Conservation (phyloP, 495 filamentous ascomycete species). For the Echria macrotheca region DNA sequence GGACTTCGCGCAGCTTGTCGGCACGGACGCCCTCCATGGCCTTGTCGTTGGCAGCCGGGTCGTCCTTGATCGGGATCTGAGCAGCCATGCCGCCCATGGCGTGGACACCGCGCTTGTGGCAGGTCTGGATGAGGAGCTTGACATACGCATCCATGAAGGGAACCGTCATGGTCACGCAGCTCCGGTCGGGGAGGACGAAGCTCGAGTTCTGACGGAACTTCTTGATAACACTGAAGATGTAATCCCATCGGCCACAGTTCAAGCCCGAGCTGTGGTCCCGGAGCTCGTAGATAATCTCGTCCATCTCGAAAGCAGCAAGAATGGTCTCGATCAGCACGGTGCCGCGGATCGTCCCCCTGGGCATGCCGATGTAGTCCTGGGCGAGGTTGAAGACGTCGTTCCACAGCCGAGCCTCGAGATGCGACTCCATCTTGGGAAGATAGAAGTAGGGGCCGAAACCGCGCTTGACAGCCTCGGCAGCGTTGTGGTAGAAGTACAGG, state of each 20-base stretch:
- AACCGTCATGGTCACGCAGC: conserved; percentile 92
- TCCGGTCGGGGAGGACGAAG: conserved; percentile 91
- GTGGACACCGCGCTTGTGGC: conserved; percentile 90
- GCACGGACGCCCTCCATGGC: conserved; percentile 91
- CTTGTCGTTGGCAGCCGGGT: conserved; percentile 80
- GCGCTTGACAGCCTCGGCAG: conserved; percentile 74
- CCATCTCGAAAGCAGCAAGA: conserved; percentile 99
- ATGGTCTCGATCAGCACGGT: conserved; percentile 99
- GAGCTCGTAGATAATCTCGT: conserved; percentile 99
- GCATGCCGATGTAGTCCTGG: conserved; percentile 87
- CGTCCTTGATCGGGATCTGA: conserved; percentile 97
- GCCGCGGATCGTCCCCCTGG: conserved; percentile 85
- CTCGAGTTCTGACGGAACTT: conserved; percentile 92
- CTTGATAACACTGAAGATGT: conserved; percentile 99
- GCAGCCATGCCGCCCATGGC: conserved; percentile 99
- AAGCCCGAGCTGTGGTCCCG: conserved; percentile 93
- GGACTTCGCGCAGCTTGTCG: conserved; percentile 95
- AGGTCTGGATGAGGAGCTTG: conserved; percentile 94
- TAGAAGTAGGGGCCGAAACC: conserved; percentile 97
- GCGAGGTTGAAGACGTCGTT: conserved; percentile 97
- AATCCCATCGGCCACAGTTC: conserved; percentile 99
- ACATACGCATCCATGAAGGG: conserved; percentile 98
- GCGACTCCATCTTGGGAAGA: conserved; percentile 98
- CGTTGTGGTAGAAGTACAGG: conserved; percentile 99
- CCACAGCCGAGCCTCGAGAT: conserved; percentile 95